A percentile compares a stretch with the other conserved stretches of the same genome.
Evolutionary conservation across 78 protist genomes (phyloP).

Genomic region (Emiliania huxleyi): DNA sequence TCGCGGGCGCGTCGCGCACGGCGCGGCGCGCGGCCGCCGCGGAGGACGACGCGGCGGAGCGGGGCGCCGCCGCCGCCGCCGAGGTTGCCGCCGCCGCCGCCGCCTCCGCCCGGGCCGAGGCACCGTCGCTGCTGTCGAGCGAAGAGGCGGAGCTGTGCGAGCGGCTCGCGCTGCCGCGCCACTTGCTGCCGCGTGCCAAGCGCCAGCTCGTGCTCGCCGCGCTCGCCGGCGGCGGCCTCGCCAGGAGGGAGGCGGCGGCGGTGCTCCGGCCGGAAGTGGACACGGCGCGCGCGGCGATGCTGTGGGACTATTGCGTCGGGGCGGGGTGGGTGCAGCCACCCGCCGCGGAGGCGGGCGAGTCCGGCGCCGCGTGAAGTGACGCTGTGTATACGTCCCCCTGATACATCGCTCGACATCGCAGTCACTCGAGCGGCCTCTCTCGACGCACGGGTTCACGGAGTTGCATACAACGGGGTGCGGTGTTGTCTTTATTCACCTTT

Average conservation of each 20-base stretch:
- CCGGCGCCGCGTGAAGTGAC: too few relatives aligned
- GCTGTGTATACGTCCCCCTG: too few relatives aligned
- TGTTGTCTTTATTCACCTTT: too few relatives aligned
- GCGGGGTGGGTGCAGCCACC: neutral
- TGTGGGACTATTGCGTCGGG: neutral
- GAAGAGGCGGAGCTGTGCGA: neutral
- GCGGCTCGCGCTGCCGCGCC: neutral
- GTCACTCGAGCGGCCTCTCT: too few relatives aligned
- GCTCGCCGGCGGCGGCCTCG: neutral
- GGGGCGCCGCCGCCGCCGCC: neutral
- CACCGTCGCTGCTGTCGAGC: neutral
- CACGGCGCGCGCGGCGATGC: neutral
- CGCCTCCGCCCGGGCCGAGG: neutral
- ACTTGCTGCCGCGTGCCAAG: neutral
- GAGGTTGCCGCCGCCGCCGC: neutral
- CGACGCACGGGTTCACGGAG: too few relatives aligned
- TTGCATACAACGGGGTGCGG: too few relatives aligned
- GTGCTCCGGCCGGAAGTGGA: neutral
- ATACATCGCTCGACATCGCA: too few relatives aligned
- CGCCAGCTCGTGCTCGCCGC: neutral
- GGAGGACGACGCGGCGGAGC: neutral
- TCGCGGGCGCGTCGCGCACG: neutral
- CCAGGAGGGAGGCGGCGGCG: neutral
- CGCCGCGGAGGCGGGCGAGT: too few relatives aligned
- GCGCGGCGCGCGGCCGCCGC: neutral